Evolutionary conservation across 208 protist genomes (phyloP).

Genomic region (Polymyxa betae): DNA sequence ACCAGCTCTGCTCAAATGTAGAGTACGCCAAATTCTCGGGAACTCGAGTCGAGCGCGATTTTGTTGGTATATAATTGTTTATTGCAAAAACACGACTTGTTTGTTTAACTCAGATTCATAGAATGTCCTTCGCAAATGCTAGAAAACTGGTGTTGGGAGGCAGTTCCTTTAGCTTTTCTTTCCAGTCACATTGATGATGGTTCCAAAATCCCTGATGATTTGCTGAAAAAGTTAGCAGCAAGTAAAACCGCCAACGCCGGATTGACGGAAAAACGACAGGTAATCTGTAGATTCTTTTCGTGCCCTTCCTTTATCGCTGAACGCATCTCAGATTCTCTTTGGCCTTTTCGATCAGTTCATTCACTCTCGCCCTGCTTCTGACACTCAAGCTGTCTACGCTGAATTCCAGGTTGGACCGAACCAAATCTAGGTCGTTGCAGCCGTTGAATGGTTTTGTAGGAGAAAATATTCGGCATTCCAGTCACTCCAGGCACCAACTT

Average conservation of each 20-base stretch:
- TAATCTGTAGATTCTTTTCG: neutral
- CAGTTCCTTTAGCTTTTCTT: neutral
- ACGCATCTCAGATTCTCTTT: slow-evolving; percentile 13
- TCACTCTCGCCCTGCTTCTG: slow-evolving; percentile 24
- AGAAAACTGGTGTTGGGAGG: slow-evolving; percentile 59
- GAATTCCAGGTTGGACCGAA: neutral
- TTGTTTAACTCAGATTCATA: neutral
- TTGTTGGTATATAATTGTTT: neutral
- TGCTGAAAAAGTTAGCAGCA: neutral
- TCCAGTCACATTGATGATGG: slow-evolving; percentile 34
- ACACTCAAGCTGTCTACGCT: neutral
- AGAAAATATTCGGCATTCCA: slow-evolving; percentile 49
- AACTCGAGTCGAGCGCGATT: slow-evolving; percentile 38
- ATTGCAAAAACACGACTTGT: neutral
- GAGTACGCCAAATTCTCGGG: slow-evolving; percentile 21
- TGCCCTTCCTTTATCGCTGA: neutral
- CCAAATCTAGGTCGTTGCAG: too few relatives aligned
- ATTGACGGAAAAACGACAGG: slow-evolving; percentile 33
- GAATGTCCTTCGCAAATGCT: slow-evolving; percentile 49
- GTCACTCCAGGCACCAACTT: slow-evolving; percentile 43
- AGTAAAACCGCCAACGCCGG: slow-evolving; percentile 48
- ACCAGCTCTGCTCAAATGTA: slow-evolving; percentile 53
- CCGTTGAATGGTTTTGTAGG: neutral
- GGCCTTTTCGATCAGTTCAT: slow-evolving; percentile 51
- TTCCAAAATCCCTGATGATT: slow-evolving; percentile 52